phyloP scores from a whole-genome alignment of 768 basidiomycete genomes.

The Tulasnella sp. region DNA sequence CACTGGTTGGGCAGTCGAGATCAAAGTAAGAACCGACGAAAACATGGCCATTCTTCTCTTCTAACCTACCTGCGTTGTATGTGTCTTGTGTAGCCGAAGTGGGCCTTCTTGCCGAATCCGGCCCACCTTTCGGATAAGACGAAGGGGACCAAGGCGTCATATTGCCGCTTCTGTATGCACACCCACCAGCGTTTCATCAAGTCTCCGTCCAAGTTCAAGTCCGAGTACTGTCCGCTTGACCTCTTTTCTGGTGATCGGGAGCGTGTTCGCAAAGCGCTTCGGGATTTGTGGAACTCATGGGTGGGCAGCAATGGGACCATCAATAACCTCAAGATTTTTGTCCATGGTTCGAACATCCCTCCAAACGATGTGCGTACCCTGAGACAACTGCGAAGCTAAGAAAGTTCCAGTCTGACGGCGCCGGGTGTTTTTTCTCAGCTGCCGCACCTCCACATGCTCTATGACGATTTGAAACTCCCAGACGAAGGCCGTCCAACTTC shows the following conservation, averaged over 20 bases:
- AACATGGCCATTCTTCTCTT: neutral
- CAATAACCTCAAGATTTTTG: constrained; percentile 84
- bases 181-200: constrained; percentile 49
- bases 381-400: neutral
- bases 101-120: constrained; percentile 81
- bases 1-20: constrained; percentile 66
- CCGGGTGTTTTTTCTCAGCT: neutral
- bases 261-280: constrained; percentile 65
- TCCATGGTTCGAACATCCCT: constrained; percentile 55
- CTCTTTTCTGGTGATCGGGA: constrained; percentile 67
- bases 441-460: neutral
- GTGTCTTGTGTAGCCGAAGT: constrained; percentile 71
- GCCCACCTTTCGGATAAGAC: constrained; percentile 59
- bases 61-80: neutral
- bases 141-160: constrained; percentile 55
- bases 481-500: constrained; percentile 21
- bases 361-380: constrained; percentile 53
- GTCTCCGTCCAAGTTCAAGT: constrained; percentile 40
- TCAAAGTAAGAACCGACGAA: constrained; percentile 61
- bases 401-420: neutral
- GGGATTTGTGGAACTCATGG: constrained; percentile 73
- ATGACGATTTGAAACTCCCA: neutral
- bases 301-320: constrained; percentile 53
- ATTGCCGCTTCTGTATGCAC: constrained; percentile 93
- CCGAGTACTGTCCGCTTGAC: constrained; percentile 83